Percentiles rank a stretch among this genome's conserved stretches.
These are phyloP conservation scores for Taphrina confusa DNA, from an alignment of 1,139 yeast species.

Conservation along the genomic window DNA sequence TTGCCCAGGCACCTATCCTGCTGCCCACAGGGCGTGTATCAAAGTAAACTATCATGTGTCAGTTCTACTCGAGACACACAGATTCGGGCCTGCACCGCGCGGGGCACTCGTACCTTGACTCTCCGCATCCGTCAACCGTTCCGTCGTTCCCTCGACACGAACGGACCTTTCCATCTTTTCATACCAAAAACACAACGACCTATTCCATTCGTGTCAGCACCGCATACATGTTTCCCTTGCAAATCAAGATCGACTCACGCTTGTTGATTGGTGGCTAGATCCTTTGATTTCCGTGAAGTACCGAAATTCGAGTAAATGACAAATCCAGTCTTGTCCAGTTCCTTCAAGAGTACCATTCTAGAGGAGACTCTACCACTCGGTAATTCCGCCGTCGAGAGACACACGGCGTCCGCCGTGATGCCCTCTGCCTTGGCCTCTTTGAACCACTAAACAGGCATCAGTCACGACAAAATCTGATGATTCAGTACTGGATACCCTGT, in stretches of 20 bases:
- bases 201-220: too few relatives aligned
- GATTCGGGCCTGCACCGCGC: too few relatives aligned
- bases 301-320: constrained; percentile 89
- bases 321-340: constrained; percentile 75
- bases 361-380: constrained; percentile 88
- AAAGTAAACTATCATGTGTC: constrained; percentile 56
- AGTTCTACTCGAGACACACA: too few relatives aligned
- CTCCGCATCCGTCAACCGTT: constrained; percentile 69
- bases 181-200: constrained; percentile 67
- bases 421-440: constrained; percentile 61
- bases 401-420: constrained; percentile 66
- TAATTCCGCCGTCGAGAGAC: constrained; percentile 78
- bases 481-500: constrained; percentile 45
- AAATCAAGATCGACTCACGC: constrained; percentile 58
- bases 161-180: constrained; percentile 86
- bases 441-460: constrained; percentile 73
- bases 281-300: constrained; percentile 74
- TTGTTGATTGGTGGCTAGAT: constrained; percentile 67
- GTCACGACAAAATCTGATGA: too few relatives aligned
- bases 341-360: constrained; percentile 81
- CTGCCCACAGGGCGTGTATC: constrained; percentile 89
- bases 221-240: too few relatives aligned
- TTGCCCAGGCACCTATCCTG: constrained; percentile 94
- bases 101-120: constrained; percentile 54
- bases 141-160: constrained; percentile 83